Evolutionary conservation across 441 rosid genomes (phyloP).

Genomic region (Euphorbia corollata): DNA sequence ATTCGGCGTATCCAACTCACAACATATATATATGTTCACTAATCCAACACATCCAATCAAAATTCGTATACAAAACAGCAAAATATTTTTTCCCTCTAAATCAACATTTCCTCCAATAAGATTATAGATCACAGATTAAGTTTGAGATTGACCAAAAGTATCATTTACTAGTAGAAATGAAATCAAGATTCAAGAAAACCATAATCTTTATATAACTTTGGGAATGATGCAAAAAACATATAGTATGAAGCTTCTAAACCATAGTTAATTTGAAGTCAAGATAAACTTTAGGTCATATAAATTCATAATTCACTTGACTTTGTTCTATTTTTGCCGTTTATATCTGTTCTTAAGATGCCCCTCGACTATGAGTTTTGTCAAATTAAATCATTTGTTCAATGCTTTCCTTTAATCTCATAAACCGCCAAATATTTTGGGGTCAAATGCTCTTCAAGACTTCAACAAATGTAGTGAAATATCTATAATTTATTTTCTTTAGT

Average conservation of each 20-base stretch:
- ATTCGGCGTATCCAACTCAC: no score
- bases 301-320: not conserved
- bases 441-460: not conserved
- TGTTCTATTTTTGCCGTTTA: not conserved
- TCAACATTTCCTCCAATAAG: no score
- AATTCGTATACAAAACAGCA: no score
- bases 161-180: no score
- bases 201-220: slow-evolving; percentile 16
- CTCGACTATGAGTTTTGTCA: slow-evolving; percentile 43
- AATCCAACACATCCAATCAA: no score
- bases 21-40: no score
- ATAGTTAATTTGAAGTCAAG: slow-evolving; percentile 17
- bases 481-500: not conserved
- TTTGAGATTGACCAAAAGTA: no score
- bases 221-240: slow-evolving; percentile 29
- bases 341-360: slow-evolving; percentile 33
- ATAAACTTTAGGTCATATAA: not conserved
- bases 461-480: not conserved
- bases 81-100: no score
- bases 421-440: slow-evolving; percentile 16
- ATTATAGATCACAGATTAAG: no score
- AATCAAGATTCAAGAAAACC: not conserved
- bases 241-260: slow-evolving; percentile 20
- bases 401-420: slow-evolving; percentile 7
- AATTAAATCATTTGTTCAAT: slow-evolving; percentile 10